A percentile compares a stretch with the other conserved stretches of the same genome.
phyloP scores from a whole-genome alignment of 1,284 basidiomycete species.

The Pseudozyma tsukubaensis region DNA sequence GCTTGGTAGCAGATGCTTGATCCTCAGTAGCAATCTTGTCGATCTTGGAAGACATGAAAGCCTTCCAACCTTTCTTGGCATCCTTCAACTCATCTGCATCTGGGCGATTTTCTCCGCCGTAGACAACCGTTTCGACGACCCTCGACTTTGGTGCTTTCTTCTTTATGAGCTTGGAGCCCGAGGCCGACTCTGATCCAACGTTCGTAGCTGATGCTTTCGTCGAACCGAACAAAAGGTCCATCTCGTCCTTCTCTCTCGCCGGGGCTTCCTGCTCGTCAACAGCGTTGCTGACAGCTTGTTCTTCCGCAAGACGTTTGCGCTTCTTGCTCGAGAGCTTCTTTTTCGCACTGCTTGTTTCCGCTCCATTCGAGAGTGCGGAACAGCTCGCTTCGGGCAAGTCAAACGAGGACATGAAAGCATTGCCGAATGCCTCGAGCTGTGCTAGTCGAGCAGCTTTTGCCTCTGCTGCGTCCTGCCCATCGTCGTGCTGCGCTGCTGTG shows the following conservation, averaged over 20 bases:
- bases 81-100: slow-evolving; percentile 31
- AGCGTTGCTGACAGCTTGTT: slow-evolving; percentile 6
- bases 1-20: slow-evolving; percentile 8
- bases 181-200: not conserved
- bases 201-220: slow-evolving; percentile 5
- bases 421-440: slow-evolving; percentile 43
- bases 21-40: slow-evolving; percentile 42
- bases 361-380: not conserved
- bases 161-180: slow-evolving; percentile 10
- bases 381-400: slow-evolving; percentile 12
- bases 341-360: not conserved
- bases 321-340: slow-evolving; percentile 35
- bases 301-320: slow-evolving; percentile 29
- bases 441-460: slow-evolving; percentile 25
- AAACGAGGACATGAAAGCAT: slow-evolving; percentile 45
- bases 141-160: slow-evolving; percentile 27
- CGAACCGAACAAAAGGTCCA: slow-evolving; percentile 34
- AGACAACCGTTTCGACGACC: slow-evolving; percentile 42
- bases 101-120: slow-evolving; percentile 28
- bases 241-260: slow-evolving; percentile 27
- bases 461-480: slow-evolving; percentile 4
- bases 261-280: not conserved
- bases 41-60: slow-evolving; percentile 56
- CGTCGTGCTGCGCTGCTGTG: not conserved
- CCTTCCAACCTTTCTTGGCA: slow-evolving; percentile 49